These are phyloP conservation scores for Sporothrix protearum DNA, from an alignment of 2,329 filamentous ascomycete genomes.

Conservation along the genomic window DNA sequence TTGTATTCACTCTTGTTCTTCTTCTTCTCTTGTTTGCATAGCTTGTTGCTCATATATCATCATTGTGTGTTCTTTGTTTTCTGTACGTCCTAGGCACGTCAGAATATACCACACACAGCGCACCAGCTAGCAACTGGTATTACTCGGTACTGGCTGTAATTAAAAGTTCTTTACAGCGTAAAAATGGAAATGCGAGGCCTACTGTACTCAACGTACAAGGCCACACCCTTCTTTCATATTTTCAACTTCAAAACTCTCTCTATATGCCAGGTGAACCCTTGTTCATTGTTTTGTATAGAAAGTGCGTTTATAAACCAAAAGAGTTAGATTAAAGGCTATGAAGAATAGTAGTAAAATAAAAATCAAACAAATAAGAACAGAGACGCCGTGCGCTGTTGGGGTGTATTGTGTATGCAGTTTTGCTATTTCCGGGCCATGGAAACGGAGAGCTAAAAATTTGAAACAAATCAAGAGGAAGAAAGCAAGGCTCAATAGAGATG, in stretches of 20 bases:
- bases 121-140: not conserved
- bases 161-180: not conserved
- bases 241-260: not conserved
- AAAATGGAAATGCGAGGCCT: not conserved
- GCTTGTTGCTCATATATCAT: not conserved
- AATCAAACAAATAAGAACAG: no score
- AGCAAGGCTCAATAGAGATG: not conserved
- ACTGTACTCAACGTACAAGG: constrained; percentile 18
- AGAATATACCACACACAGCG: not conserved
- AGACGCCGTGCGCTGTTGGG: not conserved
- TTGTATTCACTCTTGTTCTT: not conserved
- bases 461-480: no score
- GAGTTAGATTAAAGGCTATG: not conserved
- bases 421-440: constrained; percentile 7
- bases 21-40: not conserved
- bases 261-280: not conserved
- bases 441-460: not conserved
- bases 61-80: not conserved
- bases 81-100: not conserved
- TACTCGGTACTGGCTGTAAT: not conserved
- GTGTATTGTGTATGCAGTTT: not conserved
- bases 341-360: not conserved
- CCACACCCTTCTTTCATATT: not conserved
- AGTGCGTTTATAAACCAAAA: not conserved
- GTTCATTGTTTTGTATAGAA: no score